These are phyloP conservation scores for Xylaria digitata DNA, from an alignment of 2,329 filamentous ascomycete species.

Conservation along the genomic window DNA sequence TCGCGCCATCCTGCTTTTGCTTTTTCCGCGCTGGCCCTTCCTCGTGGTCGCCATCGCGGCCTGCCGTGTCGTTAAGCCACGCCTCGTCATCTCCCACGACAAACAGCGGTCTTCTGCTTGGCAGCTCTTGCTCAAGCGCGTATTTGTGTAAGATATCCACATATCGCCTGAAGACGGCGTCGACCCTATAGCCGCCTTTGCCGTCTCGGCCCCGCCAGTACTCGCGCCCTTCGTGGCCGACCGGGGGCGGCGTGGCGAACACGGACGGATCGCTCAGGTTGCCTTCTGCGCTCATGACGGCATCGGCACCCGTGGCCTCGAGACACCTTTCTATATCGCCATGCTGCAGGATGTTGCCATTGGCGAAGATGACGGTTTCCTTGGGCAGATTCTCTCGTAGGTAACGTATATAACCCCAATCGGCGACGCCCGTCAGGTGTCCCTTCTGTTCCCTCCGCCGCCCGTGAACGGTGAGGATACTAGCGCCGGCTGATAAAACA, in stretches of 20 bases:
- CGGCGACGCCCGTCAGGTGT: slow-evolving; percentile 90
- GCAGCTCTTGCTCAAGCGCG: slow-evolving; percentile 74
- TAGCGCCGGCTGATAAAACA: slow-evolving; percentile 87
- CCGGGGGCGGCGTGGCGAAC: slow-evolving; percentile 75
- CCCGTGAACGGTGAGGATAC: slow-evolving; percentile 93
- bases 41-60: slow-evolving; percentile 47
- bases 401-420: slow-evolving; percentile 88
- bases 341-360: slow-evolving; percentile 89
- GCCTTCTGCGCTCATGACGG: slow-evolving; percentile 94
- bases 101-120: slow-evolving; percentile 77
- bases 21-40: slow-evolving; percentile 55
- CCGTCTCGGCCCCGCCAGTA: slow-evolving; percentile 88
- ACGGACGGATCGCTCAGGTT: slow-evolving; percentile 92
- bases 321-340: slow-evolving; percentile 83
- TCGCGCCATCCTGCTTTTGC: slow-evolving; percentile 56
- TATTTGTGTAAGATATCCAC: slow-evolving; percentile 89
- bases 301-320: slow-evolving; percentile 86
- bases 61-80: slow-evolving; percentile 56
- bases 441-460: slow-evolving; percentile 92
- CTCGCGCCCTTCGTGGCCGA: slow-evolving; percentile 76
- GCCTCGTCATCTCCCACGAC: slow-evolving; percentile 67
- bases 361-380: slow-evolving; percentile 95
- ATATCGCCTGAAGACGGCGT: slow-evolving; percentile 88
- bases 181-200: slow-evolving; percentile 86
- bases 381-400: slow-evolving; percentile 83